These are phyloP conservation scores for Harringtonia aguacate DNA, from an alignment of 2,329 filamentous ascomycete genomes.

Conservation along the genomic window DNA sequence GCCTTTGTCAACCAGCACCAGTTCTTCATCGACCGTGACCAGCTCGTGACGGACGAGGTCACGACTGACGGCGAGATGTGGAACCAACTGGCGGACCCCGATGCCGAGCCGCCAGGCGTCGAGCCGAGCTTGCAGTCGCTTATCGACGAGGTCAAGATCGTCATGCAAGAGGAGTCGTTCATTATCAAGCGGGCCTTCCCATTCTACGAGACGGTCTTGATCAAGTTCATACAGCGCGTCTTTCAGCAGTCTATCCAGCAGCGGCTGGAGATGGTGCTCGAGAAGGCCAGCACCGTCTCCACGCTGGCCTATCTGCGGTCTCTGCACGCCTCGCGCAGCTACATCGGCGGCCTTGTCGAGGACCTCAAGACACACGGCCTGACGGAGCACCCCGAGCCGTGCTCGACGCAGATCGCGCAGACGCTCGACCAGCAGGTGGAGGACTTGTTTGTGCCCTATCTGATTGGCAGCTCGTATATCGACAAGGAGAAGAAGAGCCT, in stretches of 20 bases:
- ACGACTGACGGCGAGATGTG: conserved; percentile 65
- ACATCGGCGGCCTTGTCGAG: conserved; percentile 79
- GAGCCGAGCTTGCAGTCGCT: conserved; percentile 88
- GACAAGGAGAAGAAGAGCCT: conserved; percentile 58
- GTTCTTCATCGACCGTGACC: conserved; percentile 95
- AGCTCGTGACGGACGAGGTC: conserved; percentile 81
- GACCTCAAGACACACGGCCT: conserved; percentile 89
- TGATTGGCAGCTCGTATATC: conserved; percentile 59
- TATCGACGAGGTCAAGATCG: conserved; percentile 86
- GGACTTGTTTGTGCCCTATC: conserved; percentile 63
- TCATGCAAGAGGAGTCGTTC: conserved; percentile 93
- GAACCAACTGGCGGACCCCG: conserved; percentile 89
- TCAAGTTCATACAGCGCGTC: conserved; percentile 86
- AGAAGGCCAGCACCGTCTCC: conserved; percentile 87
- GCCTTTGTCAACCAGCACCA: conserved; percentile 98
- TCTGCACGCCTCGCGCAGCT: conserved; percentile 80
- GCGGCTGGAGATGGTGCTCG: conserved; percentile 85
- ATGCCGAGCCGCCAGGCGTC: conserved; percentile 81
- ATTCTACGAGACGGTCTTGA: conserved; percentile 87
- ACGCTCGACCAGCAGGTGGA: conserved; percentile 66
- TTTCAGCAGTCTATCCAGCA: conserved; percentile 99
- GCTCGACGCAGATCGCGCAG: conserved; percentile 72
- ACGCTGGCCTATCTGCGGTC: conserved; percentile 85
- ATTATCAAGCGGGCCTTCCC: conserved; percentile 96
- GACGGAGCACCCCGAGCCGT: conserved; percentile 89